Conservation (phyloP, 2,329 filamentous ascomycete genomes). For the Monosporascus sp. region DNA sequence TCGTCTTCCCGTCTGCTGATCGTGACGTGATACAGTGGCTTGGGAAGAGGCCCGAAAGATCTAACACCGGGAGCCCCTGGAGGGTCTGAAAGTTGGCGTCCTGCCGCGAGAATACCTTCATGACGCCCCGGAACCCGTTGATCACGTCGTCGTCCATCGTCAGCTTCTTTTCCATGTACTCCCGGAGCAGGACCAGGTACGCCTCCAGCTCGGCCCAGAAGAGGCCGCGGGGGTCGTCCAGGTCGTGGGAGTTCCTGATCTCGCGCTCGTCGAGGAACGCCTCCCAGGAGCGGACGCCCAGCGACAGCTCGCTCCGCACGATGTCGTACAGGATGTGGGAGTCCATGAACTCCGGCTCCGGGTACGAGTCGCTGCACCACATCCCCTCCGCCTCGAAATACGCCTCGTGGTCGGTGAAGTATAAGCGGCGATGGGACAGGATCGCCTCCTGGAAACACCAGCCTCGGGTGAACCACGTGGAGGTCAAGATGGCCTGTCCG, state of each 20-base stretch:
- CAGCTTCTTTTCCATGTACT: background rate
- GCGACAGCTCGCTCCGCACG: background rate
- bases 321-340: background rate
- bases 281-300: background rate
- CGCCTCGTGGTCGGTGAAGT: constrained; percentile 4
- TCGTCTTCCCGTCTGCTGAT: too few relatives aligned
- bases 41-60: background rate
- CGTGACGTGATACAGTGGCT: background rate
- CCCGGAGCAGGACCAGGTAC: too few relatives aligned
- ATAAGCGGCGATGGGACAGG: background rate
- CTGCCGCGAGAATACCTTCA: background rate
- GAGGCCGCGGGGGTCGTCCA: background rate
- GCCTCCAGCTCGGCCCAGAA: background rate
- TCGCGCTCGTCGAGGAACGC: background rate
- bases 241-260: background rate
- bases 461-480: constrained; percentile 3
- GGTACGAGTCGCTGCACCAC: constrained; percentile 1
- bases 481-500: background rate
- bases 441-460: constrained; percentile 8
- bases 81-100: background rate
- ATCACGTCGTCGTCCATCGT: background rate
- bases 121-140: background rate
- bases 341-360: background rate
- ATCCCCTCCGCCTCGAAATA: background rate
- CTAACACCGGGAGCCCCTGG: background rate